Evolutionary conservation across 176 grass and related monocot species (phyloP).

Genomic region (Saccharum officinarum): DNA sequence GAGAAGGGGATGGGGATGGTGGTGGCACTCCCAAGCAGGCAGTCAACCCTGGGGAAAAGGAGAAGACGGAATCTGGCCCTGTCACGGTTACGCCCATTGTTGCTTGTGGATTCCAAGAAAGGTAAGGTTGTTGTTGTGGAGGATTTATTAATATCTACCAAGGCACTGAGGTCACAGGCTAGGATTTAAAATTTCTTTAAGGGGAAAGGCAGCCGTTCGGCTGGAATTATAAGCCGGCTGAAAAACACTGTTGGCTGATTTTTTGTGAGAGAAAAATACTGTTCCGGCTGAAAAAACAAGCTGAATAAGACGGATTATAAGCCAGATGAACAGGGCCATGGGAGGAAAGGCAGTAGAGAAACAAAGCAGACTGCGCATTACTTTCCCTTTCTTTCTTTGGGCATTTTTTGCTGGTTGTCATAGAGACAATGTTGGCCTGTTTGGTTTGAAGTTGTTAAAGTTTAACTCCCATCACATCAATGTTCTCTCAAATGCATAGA

Average conservation of each 20-base stretch:
- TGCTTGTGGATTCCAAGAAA: conserved; percentile 64
- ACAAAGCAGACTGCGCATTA: conserved; percentile 14
- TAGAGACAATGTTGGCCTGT: neutral
- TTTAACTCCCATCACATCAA: no score
- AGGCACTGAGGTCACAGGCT: neutral
- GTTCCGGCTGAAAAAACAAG: no score
- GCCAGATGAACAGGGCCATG: no score
- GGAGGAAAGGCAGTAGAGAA: conserved; percentile 1
- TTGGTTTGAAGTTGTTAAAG: no score
- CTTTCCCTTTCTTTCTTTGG: neutral
- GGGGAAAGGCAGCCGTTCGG: conserved; percentile 39
- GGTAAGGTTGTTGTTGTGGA: conserved; percentile 48
- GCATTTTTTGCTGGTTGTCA: neutral
- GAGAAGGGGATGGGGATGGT: conserved; percentile 6
- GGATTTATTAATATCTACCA: conserved; percentile 21
- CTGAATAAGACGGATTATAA: no score
- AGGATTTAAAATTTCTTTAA: conserved; percentile 30
- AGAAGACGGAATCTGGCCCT: conserved; percentile 49
- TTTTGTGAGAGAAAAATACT: no score
- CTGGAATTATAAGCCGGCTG: no score
- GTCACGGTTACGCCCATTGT: conserved; percentile 28
- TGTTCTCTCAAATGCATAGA: no score
- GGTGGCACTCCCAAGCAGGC: conserved; percentile 32
- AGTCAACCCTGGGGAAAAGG: conserved; percentile 52
- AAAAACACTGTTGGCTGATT: no score